A percentile compares a stretch with the other conserved stretches of the same genome.
Conservation (phyloP, 2,329 filamentous ascomycete species). For the Monosporascus sp. region DNA sequence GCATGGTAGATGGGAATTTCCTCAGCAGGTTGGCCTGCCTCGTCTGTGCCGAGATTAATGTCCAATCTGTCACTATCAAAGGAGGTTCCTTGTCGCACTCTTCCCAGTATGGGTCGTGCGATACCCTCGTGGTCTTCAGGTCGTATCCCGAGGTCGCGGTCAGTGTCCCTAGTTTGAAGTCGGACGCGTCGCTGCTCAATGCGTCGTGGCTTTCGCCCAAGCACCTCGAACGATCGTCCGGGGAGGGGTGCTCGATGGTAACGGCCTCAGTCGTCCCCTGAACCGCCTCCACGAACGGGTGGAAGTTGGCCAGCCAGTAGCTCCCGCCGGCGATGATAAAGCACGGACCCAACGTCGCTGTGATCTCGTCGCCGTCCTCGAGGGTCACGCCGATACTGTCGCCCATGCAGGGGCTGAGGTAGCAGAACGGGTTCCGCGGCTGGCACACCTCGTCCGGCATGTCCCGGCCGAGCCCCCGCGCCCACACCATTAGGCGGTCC, state of each 20-base stretch:
- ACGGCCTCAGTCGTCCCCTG: slow-evolving; percentile 10
- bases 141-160: slow-evolving; percentile 37
- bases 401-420: slow-evolving; percentile 38
- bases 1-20: slow-evolving; percentile 32
- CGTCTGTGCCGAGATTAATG: slow-evolving; percentile 30
- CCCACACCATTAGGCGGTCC: slow-evolving; percentile 31
- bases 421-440: slow-evolving; percentile 38
- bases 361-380: slow-evolving; percentile 27
- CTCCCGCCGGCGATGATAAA: slow-evolving; percentile 30
- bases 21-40: slow-evolving; percentile 36
- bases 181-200: slow-evolving; percentile 18
- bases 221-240: slow-evolving; percentile 33
- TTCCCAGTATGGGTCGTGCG: slow-evolving; percentile 41
- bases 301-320: slow-evolving; percentile 40
- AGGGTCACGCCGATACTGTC: slow-evolving; percentile 37
- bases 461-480: slow-evolving; percentile 31
- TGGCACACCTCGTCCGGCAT: slow-evolving; percentile 36
- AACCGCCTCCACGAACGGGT: slow-evolving; percentile 36
- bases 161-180: slow-evolving; percentile 31
- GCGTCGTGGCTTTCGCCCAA: slow-evolving; percentile 32
- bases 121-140: slow-evolving; percentile 37
- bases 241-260: slow-evolving; percentile 32
- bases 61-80: slow-evolving; percentile 40
- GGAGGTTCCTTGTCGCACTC: slow-evolving; percentile 34
- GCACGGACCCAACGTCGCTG: slow-evolving; percentile 38